These are phyloP conservation scores for Macrotyloma uniflorum DNA, from an alignment of 306 rosid genomes.

Conservation along the genomic window DNA sequence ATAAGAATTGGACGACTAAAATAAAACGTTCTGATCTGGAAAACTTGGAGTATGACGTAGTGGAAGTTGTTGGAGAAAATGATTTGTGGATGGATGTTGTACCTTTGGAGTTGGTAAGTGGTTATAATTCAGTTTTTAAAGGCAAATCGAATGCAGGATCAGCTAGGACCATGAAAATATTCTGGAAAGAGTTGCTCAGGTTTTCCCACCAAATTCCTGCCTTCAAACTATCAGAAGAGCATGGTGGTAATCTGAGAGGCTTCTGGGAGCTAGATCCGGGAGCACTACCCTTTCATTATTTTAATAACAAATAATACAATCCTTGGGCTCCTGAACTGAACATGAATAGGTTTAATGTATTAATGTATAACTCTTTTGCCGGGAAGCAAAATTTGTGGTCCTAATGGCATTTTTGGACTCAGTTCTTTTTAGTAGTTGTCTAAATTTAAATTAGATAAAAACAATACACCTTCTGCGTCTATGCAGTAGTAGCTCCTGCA, in stretches of 20 bases:
- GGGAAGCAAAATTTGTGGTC: slow-evolving; percentile 25
- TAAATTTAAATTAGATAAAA: slow-evolving; percentile 28
- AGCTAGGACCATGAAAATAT: slow-evolving; percentile 40
- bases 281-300: slow-evolving; percentile 62
- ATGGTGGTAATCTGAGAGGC: slow-evolving; percentile 61
- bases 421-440: not conserved
- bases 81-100: slow-evolving; percentile 48
- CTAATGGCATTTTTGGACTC: slow-evolving; percentile 24
- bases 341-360: slow-evolving; percentile 14
- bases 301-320: not conserved
- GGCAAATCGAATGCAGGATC: slow-evolving; percentile 36
- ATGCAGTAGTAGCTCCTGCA: slow-evolving; percentile 14
- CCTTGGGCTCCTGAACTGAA: slow-evolving; percentile 29
- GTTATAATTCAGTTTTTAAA: slow-evolving; percentile 69
- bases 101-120: slow-evolving; percentile 58
- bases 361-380: slow-evolving; percentile 26
- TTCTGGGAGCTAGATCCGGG: slow-evolving; percentile 87
- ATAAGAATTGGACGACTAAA: slow-evolving; percentile 70
- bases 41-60: slow-evolving; percentile 69
- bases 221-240: slow-evolving; percentile 64
- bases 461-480: slow-evolving; percentile 12
- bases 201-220: slow-evolving; percentile 89
- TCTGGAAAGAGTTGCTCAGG: slow-evolving; percentile 52
- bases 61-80: slow-evolving; percentile 50
- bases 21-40: slow-evolving; percentile 54